Base-by-base conservation (phyloP, 306 rosid genomes). In the Lathyrus aphaca region DNA sequence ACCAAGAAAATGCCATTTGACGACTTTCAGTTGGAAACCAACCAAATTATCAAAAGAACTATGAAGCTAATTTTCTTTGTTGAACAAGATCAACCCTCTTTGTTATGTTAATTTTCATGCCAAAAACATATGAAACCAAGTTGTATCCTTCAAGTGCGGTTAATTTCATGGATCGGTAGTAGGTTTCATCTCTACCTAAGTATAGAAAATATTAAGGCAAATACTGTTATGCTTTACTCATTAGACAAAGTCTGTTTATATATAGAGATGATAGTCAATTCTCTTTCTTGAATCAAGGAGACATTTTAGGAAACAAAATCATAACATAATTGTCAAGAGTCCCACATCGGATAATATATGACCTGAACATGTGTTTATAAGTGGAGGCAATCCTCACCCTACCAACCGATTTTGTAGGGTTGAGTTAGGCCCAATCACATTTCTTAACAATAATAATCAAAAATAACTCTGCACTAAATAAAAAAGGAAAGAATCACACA, bases 51-150 rank as follows among this genome's bases (percentile, higher is more conserved):
- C 19, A 54, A 27, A 40, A 61, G 48, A 29, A 53, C 11, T 50
- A 49, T 59, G 49, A 50, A 76, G 55, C 49, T 69, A 50, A 40
- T 37, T 68, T 32, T 49, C 37, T 32, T 32, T 15, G 49, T 59
- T 58, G 60, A 57, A 35, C 67, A 43, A 57, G 61, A 62, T 11
- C 44, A 57, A 39, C 49, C 12, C 18, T 13, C 39, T 66, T 35
- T 57, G 15, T 68, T 60, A 27, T 29, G 37, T 39, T 50, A 40
- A 44, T 48, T 50, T 68, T 42, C 45, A 76, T 30, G 71, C 6
- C 21, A 60, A 68, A 35, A 30, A 29, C 65, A 61, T 29, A 50
- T 13, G n/a, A 32, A 76, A 59, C 43, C 25, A 44, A 76, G 59
- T 15, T 5, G 15, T 53, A 49, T 27, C 61, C 42, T 40, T 23